Evolutionary conservation across 306 rosid species (phyloP), one percentile per base, ranked within the genome.

Genomic region (Casuarina cunninghamiana): DNA sequence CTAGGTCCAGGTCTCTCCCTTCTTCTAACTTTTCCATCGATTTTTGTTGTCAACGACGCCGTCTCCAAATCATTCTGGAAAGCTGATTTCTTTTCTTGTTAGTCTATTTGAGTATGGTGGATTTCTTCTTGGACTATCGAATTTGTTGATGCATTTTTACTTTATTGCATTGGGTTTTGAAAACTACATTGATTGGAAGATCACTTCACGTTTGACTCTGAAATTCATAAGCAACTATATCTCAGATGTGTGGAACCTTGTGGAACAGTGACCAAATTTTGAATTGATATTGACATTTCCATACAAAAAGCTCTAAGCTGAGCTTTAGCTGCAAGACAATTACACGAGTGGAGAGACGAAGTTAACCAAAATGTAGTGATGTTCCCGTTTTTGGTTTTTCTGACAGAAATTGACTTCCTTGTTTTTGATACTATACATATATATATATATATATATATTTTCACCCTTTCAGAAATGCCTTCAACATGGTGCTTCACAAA

Each of bases 401-500:
- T 4, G 2, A 51, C 57, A 54, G 49, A 55, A 81, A 75, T 44
- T 7, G 65, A 15, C 45, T 39, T 73, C 65, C 37, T 39, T 43
- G 77, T 75, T 80, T 79, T 76, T 85, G 38, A 85, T 49, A 6
- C 5, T 63, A n/a, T 26, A 26, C 32, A 26, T 26, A 26, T 0
- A 26, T 26, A 0, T 26, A 35, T n/a, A 69, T 53, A 21, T 21
- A 21, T 21, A 21, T 26, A 26, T 26, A 0, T 80, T 85, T 68
- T 63, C 77, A 12, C 89, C 82, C 77, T 85, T 86, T 41, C 74
- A 94, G 98, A 84, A 94, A 92, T 75, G 97, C 98, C 2, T 92
- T 92, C 88, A 94, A 92, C 77, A 94, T 94, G 98, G 97, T 94
- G 86, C 94, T 94, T 74, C 96, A 94, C 92, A 94, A 94, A 75